Conservation (phyloP, 75 land plant species). For the Picea glauca region DNA sequence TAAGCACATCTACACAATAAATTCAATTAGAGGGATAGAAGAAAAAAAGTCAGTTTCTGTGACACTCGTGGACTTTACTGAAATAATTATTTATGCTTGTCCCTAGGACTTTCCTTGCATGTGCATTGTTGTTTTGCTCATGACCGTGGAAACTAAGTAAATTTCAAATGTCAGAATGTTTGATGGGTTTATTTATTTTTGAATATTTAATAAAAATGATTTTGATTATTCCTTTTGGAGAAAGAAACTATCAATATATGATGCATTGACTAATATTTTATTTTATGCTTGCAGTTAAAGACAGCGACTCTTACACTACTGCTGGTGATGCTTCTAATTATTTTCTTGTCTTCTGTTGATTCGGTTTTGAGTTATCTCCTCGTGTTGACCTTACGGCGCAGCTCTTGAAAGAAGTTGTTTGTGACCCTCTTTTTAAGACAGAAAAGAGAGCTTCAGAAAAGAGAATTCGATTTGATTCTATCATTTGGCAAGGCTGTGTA, state of each 20-base stretch:
- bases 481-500: not conserved
- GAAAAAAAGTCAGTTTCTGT: too few species aligned
- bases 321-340: conserved; percentile 63
- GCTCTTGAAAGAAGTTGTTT: not conserved
- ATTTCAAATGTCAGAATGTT: too few species aligned
- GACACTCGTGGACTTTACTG: too few species aligned
- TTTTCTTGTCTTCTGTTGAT: conserved; percentile 61
- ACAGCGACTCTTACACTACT: conserved; percentile 69
- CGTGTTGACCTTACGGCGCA: conserved; percentile 35
- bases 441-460: not conserved
- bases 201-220: too few species aligned
- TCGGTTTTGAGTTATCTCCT: conserved; percentile 48
- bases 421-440: not conserved
- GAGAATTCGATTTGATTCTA: not conserved
- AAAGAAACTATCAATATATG: not conserved
- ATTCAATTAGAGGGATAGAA: too few species aligned
- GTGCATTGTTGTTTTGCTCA: too few species aligned
- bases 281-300: conserved; percentile 53
- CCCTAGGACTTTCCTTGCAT: too few species aligned
- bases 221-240: too few species aligned
- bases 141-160: too few species aligned
- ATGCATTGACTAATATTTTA: not conserved
- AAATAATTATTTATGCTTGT: too few species aligned
- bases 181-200: too few species aligned
- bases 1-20: too few species aligned